Evolutionary conservation across 164 flowering plant genomes (phyloP).

Genomic region (Euptelea pleiosperma): DNA sequence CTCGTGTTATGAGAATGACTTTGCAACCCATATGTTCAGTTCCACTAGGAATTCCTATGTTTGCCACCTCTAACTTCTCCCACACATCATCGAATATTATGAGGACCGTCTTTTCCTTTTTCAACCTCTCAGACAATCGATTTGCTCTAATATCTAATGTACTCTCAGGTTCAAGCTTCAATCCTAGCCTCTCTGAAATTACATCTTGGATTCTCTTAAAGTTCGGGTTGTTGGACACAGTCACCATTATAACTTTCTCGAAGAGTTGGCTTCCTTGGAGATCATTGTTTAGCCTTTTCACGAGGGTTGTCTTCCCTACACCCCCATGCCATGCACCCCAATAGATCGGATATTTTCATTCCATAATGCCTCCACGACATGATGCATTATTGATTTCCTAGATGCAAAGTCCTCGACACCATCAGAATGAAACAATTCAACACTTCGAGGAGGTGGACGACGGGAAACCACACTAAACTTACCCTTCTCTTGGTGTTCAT

Average conservation of each 20-base stretch:
- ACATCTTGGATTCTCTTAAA: background rate
- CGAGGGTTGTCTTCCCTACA: too few species aligned
- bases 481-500: background rate
- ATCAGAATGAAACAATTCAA: background rate
- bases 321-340: too few species aligned
- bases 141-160: background rate
- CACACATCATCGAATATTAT: too few species aligned
- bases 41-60: too few species aligned
- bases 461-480: background rate
- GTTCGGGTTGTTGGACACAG: background rate
- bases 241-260: background rate
- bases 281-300: background rate
- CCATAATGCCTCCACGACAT: slow-evolving; percentile 1
- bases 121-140: background rate
- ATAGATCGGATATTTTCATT: background rate
- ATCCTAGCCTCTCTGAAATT: background rate
- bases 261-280: background rate
- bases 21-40: too few species aligned
- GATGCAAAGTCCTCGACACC: background rate
- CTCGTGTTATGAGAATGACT: too few species aligned
- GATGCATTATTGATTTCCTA: background rate
- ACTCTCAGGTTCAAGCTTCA: background rate
- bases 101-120: background rate
- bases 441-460: background rate
- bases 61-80: too few species aligned